A percentile compares a stretch with the other conserved stretches of the same genome.
phyloP scores from a whole-genome alignment of 371 early-diverging fungal species.

The Syncephalastrum contaminatum region DNA sequence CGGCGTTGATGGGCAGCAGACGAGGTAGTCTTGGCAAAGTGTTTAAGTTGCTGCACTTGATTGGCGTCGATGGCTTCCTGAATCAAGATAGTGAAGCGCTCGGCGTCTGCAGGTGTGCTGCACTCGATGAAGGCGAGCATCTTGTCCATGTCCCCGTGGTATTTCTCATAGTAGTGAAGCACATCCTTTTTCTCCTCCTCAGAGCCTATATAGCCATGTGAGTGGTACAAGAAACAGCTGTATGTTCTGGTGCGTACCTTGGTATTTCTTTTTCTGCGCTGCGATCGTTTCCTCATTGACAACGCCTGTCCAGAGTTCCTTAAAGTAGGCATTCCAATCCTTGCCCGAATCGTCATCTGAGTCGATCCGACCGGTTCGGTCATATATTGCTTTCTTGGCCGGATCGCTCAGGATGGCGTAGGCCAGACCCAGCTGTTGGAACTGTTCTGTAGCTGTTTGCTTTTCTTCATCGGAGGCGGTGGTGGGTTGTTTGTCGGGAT shows the following conservation, averaged over 20 bases:
- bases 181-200: conserved; percentile 84
- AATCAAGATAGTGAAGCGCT: conserved; percentile 66
- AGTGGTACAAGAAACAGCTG: background rate
- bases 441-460: conserved; percentile 72
- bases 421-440: conserved; percentile 81
- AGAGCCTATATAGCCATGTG: conserved; percentile 49
- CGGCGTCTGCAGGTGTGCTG: conserved; percentile 65
- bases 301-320: conserved; percentile 76
- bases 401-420: conserved; percentile 86
- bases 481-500: conserved; percentile 80
- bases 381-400: conserved; percentile 75
- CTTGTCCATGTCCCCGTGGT: conserved; percentile 73
- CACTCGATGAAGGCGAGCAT: conserved; percentile 70
- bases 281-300: conserved; percentile 79
- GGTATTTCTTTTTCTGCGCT: conserved; percentile 65
- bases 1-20: conserved; percentile 51
- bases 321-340: conserved; percentile 84
- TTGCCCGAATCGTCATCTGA: conserved; percentile 54
- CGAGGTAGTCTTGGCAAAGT: conserved; percentile 57
- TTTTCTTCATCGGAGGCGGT: conserved; percentile 63
- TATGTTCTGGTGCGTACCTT: conserved; percentile 33
- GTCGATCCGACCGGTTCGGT: conserved; percentile 51
- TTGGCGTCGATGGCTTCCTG: conserved; percentile 62
- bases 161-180: conserved; percentile 61
- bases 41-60: conserved; percentile 44